A percentile compares a stretch with the other conserved stretches of the same genome.
Conservation (phyloP, 169 alveolate species). For the Plasmodium coatneyi region DNA sequence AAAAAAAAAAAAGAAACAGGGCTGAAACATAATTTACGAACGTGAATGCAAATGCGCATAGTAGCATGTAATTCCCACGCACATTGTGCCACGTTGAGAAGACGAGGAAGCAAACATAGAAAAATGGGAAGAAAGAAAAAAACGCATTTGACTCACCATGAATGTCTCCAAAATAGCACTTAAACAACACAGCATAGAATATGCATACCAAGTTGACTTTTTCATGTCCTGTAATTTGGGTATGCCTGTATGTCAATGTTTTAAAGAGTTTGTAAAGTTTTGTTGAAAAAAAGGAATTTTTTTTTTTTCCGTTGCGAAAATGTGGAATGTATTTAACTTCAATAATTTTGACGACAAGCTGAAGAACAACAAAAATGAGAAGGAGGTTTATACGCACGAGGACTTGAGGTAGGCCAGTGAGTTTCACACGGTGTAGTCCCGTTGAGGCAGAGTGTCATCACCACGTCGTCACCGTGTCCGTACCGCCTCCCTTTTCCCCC, state of each 20-base stretch:
- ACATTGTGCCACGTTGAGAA: neutral
- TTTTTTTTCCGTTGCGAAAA: conserved; percentile 28
- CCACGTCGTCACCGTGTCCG: neutral
- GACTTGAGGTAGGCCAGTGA: conserved; percentile 43
- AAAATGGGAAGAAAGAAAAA: neutral
- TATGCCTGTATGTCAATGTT: neutral
- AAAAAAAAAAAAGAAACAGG: neutral
- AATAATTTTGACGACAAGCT: conserved; percentile 51
- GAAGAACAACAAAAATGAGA: conserved; percentile 58
- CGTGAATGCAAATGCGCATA: neutral
- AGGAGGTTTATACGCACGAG: conserved; percentile 63
- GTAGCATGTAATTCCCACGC: neutral
- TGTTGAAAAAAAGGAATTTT: neutral
- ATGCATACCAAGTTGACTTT: neutral
- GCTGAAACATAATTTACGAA: neutral
- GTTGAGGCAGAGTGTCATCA: neutral
- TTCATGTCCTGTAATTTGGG: conserved; percentile 4
- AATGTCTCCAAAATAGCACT: neutral
- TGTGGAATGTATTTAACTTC: conserved; percentile 68
- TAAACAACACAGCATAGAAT: neutral
- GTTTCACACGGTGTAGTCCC: neutral
- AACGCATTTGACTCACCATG: neutral
- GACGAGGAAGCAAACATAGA: neutral
- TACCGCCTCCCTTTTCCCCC: neutral
- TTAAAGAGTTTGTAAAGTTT: neutral